Percentiles rank a stretch among this genome's conserved stretches.
Conservation (phyloP, 2,329 filamentous ascomycete genomes). For the Capronia coronata region DNA sequence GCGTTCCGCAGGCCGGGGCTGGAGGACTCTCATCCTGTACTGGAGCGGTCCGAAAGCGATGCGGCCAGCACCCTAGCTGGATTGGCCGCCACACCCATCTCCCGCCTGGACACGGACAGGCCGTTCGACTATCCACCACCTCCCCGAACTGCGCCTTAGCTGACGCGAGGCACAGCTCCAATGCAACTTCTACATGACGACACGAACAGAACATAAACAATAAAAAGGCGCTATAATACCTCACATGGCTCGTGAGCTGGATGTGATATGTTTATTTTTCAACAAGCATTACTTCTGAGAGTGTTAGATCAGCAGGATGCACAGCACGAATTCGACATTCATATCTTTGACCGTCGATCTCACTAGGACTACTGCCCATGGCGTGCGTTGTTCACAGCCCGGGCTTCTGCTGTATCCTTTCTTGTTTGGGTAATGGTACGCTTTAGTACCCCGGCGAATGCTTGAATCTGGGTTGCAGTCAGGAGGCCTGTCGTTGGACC, state of each 20-base stretch:
- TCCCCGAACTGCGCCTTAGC: conserved; percentile 2
- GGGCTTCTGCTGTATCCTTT: background rate
- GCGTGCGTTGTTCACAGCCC: background rate
- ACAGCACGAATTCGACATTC: background rate
- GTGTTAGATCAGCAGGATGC: background rate
- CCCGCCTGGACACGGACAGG: conserved; percentile 10
- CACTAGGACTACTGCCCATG: background rate
- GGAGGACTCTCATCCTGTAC: conserved; percentile 8
- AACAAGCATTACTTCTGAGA: background rate
- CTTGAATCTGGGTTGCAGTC: background rate
- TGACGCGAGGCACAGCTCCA: background rate
- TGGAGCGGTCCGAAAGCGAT: conserved; percentile 25
- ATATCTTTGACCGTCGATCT: background rate
- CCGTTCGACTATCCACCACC: conserved; percentile 9
- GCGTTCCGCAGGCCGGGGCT: conserved; percentile 10
- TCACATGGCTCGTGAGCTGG: background rate
- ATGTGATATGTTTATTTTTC: background rate
- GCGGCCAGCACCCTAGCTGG: conserved; percentile 25
- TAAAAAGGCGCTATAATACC: background rate
- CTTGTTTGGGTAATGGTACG: background rate
- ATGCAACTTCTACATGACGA: conserved; percentile 6
- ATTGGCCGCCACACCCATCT: conserved; percentile 16
- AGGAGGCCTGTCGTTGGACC: background rate
- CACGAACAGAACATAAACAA: conserved; percentile 6
- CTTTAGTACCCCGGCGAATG: background rate